Conservation (phyloP, 371 early-diverging fungal genomes). For the Mortierella sp. region DNA sequence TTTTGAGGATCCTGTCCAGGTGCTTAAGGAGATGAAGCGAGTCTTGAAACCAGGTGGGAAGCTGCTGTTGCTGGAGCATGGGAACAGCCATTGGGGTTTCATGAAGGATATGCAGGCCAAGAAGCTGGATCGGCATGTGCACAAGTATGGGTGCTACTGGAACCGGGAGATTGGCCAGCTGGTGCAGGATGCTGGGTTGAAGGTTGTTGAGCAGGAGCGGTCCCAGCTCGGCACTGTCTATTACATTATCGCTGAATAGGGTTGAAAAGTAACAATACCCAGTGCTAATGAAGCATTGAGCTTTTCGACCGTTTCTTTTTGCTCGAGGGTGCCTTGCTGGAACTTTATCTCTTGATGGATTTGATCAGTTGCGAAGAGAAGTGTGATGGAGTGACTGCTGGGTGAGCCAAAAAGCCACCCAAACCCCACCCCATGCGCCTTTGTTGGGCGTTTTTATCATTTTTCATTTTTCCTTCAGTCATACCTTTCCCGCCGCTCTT, state of each 20-base stretch:
- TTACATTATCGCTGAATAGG: slow-evolving; percentile 68
- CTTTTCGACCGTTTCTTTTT: neutral
- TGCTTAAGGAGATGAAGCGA: slow-evolving; percentile 75
- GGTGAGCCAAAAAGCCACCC: neutral
- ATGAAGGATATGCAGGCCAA: slow-evolving; percentile 79
- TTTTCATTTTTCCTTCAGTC: neutral
- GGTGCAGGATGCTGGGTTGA: slow-evolving; percentile 70
- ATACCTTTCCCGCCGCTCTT: neutral
- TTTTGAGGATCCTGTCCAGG: slow-evolving; percentile 75
- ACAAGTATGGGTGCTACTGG: slow-evolving; percentile 91
- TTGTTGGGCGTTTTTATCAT: neutral
- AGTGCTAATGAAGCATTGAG: neutral
- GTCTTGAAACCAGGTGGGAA: slow-evolving; percentile 72
- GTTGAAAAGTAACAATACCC: neutral
- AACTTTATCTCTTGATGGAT: neutral
- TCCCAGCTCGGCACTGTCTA: slow-evolving; percentile 90
- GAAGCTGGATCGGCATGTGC: slow-evolving; percentile 78
- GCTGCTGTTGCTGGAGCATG: slow-evolving; percentile 85
- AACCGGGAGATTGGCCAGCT: slow-evolving; percentile 82
- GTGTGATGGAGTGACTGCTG: slow-evolving; percentile 8
- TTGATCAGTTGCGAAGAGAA: no score
- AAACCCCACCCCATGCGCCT: slow-evolving; percentile 4
- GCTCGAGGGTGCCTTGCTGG: neutral
- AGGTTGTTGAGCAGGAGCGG: slow-evolving; percentile 69
- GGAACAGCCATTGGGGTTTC: slow-evolving; percentile 74